phyloP scores from a whole-genome alignment of 2,329 filamentous ascomycete genomes.

The Boeremia lycopersici region DNA sequence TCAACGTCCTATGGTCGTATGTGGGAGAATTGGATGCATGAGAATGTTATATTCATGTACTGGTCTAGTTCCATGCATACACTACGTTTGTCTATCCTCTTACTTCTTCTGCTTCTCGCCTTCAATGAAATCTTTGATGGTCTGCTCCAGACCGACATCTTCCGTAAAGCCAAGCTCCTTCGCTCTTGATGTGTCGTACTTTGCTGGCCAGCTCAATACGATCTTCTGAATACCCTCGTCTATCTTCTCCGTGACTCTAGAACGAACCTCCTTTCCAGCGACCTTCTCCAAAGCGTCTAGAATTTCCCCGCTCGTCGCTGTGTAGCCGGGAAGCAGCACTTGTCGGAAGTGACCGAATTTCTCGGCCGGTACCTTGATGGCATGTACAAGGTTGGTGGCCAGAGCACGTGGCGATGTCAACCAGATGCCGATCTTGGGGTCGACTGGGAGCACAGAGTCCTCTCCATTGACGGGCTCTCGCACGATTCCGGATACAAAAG shows the following conservation, averaged over 20 bases:
- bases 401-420: conserved; percentile 62
- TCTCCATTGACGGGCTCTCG: conserved; percentile 65
- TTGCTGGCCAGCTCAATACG: conserved; percentile 62
- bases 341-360: conserved; percentile 59
- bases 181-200: conserved; percentile 63
- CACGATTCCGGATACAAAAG: conserved; percentile 68
- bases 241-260: conserved; percentile 59
- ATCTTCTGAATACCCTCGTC: conserved; percentile 59
- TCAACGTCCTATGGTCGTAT: no score
- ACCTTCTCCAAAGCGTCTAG: conserved; percentile 62
- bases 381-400: conserved; percentile 61
- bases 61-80: no score
- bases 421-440: conserved; percentile 61
- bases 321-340: conserved; percentile 60
- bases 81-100: not conserved
- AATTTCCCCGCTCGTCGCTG: conserved; percentile 62
- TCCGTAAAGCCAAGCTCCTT: conserved; percentile 57
- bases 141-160: conserved; percentile 56
- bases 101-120: conserved; percentile 29
- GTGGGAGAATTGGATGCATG: no score
- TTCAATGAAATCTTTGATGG: conserved; percentile 53
- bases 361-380: conserved; percentile 57
- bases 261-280: conserved; percentile 59
- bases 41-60: no score
- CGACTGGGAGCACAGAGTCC: conserved; percentile 58